These are phyloP conservation scores for Phytophthora uliginosa DNA, from an alignment of 352 stramenopile species.

Conservation along the genomic window DNA sequence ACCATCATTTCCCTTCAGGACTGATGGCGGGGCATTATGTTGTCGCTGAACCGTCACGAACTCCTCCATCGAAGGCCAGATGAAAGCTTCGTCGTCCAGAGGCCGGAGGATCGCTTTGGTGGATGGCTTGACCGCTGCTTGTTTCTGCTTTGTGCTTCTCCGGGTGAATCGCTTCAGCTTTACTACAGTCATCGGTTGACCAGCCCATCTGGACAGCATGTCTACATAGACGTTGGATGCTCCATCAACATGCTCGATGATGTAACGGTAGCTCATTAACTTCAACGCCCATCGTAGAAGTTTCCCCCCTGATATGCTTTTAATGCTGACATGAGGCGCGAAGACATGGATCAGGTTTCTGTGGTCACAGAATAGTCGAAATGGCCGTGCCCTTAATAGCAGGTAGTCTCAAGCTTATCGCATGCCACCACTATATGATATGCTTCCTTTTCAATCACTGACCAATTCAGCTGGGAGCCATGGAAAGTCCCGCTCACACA, in stretches of 20 bases:
- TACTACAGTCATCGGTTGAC: background rate
- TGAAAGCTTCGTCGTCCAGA: background rate
- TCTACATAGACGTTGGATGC: conserved; percentile 19
- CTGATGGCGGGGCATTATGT: no score
- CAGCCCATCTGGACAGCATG: conserved; percentile 25
- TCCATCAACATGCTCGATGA: conserved; percentile 13
- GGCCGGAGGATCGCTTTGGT: background rate
- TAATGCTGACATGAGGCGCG: conserved; percentile 1
- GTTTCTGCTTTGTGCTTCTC: background rate
- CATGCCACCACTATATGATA: conserved; percentile 9
- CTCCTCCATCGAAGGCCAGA: no score
- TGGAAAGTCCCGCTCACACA: conserved; percentile 2
- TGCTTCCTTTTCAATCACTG: conserved; percentile 7
- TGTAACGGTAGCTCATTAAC: conserved; percentile 21
- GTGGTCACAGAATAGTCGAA: conserved; percentile 10
- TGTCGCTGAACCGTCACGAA: no score
- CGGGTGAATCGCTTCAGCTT: background rate
- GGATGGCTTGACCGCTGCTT: background rate
- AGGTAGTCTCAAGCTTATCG: conserved; percentile 16
- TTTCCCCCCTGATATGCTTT: conserved; percentile 14
- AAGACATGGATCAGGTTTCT: conserved; percentile 13
- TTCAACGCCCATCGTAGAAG: conserved; percentile 14
- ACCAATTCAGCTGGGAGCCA: background rate
- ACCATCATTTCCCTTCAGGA: no score
- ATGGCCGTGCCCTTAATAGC: background rate